phyloP scores from a whole-genome alignment of 2,329 filamentous ascomycete species.

The Leptographium galeiforme region DNA sequence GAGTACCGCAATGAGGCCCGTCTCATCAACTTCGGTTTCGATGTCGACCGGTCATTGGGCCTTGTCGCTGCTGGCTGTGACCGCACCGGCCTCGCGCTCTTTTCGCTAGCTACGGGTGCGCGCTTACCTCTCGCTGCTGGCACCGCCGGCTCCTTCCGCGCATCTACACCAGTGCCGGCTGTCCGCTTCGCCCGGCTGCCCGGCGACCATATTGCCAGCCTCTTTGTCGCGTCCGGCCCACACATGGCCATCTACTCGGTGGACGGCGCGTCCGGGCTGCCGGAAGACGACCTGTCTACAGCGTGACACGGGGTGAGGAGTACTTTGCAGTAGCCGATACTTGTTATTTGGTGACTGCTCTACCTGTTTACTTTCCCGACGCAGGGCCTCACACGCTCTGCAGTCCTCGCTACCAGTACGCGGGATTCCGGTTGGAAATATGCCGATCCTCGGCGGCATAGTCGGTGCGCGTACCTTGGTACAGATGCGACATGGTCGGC shows the following conservation, averaged over 20 bases:
- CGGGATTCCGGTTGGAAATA: too few relatives aligned
- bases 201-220: constrained; percentile 28
- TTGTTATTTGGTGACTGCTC: too few relatives aligned
- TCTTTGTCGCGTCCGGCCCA: constrained; percentile 29
- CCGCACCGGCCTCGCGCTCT: constrained; percentile 32
- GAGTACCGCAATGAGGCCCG: constrained; percentile 35
- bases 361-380: too few relatives aligned
- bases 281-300: neutral
- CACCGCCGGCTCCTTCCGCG: neutral
- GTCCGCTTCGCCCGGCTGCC: constrained; percentile 33
- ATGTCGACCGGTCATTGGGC: constrained; percentile 35
- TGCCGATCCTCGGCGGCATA: too few relatives aligned
- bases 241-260: constrained; percentile 31
- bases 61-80: constrained; percentile 30
- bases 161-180: neutral
- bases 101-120: constrained; percentile 33
- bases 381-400: too few relatives aligned
- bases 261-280: constrained; percentile 11
- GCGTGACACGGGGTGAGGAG: neutral
- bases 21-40: constrained; percentile 25
- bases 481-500: too few relatives aligned
- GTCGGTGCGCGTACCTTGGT: too few relatives aligned
- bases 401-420: too few relatives aligned
- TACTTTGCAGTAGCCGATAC: neutral
- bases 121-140: constrained; percentile 14